A percentile compares a stretch with the other conserved stretches of the same genome.
Conservation (phyloP, 345 rosid species). For the Acer negundo region DNA sequence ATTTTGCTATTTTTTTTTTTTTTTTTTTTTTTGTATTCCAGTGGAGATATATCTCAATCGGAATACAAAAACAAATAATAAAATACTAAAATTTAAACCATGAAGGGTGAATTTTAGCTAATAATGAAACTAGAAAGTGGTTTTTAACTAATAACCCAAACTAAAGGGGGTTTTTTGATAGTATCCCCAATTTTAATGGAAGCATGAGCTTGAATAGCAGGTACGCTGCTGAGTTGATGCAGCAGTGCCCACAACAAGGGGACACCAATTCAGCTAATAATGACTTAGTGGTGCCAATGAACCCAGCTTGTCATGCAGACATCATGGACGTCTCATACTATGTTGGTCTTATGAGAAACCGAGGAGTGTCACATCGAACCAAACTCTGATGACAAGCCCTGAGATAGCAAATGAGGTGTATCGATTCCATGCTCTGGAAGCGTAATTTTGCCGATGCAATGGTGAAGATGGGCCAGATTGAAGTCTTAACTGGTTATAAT, state of each 20-base stretch:
- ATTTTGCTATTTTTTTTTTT: no score
- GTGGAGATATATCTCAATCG: no score
- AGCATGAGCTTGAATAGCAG: constrained; percentile 33
- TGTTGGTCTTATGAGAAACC: constrained; percentile 32
- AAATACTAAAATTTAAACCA: no score
- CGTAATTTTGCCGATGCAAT: constrained; percentile 58
- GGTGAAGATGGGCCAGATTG: constrained; percentile 72
- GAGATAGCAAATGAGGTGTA: constrained; percentile 35
- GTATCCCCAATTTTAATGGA: constrained; percentile 36
- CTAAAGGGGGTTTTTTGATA: no score
- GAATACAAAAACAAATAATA: no score
- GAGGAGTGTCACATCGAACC: constrained; percentile 59
- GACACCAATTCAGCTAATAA: constrained; percentile 13
- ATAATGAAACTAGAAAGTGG: no score
- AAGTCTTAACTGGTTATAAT: constrained; percentile 47
- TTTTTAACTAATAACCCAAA: no score
- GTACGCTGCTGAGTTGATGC: constrained; percentile 47
- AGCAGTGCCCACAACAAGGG: constrained; percentile 32
- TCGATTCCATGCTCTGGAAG: constrained; percentile 32
- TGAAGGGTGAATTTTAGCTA: no score
- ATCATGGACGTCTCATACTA: constrained; percentile 43
- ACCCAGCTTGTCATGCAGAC: constrained; percentile 31
- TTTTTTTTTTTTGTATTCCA: no score
- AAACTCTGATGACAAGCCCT: constrained; percentile 36
- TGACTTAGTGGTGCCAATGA: constrained; percentile 39